These are phyloP conservation scores for Rugonectria rugulosa DNA, from an alignment of 2,329 filamentous ascomycete species.

Conservation along the genomic window DNA sequence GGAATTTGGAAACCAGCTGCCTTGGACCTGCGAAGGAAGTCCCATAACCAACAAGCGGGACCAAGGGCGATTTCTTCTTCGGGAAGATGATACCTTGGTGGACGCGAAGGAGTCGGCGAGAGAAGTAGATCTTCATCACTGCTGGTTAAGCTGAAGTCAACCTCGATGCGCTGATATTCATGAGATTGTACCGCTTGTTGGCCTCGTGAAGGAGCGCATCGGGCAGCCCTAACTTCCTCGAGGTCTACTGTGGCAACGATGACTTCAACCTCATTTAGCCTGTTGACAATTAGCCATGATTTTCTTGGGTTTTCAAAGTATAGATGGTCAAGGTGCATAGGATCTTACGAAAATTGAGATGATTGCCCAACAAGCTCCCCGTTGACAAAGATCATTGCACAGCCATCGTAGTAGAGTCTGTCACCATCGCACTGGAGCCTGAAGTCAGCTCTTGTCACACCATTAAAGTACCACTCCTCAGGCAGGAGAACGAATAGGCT, in stretches of 20 bases:
- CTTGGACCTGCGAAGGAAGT: conserved; percentile 60
- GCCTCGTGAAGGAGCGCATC: conserved; percentile 63
- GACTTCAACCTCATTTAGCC: too few relatives aligned
- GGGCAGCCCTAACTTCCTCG: conserved; percentile 72
- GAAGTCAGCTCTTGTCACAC: too few relatives aligned
- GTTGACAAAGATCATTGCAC: conserved; percentile 69
- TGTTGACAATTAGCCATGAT: too few relatives aligned
- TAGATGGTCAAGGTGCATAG: too few relatives aligned
- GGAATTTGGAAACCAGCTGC: conserved; percentile 62
- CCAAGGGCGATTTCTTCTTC: conserved; percentile 45
- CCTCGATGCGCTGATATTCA: conserved; percentile 42
- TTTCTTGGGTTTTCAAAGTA: too few relatives aligned
- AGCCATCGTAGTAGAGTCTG: conserved; percentile 54
- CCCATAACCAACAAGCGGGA: conserved; percentile 39
- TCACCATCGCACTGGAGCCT: too few relatives aligned
- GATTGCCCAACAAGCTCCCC: conserved; percentile 67
- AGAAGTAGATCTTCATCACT: conserved; percentile 37
- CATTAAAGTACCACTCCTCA: too few relatives aligned
- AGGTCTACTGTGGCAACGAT: conserved; percentile 71
- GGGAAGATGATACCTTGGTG: too few relatives aligned
- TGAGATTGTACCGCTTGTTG: conserved; percentile 61
- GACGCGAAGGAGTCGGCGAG: conserved; percentile 31
- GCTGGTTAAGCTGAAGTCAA: conserved; percentile 35
- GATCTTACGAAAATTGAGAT: conserved; percentile 67
- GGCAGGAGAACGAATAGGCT: too few relatives aligned